Evolutionary conservation across 148 eudicot genomes (phyloP).

Genomic region (Persicaria maculosa): DNA sequence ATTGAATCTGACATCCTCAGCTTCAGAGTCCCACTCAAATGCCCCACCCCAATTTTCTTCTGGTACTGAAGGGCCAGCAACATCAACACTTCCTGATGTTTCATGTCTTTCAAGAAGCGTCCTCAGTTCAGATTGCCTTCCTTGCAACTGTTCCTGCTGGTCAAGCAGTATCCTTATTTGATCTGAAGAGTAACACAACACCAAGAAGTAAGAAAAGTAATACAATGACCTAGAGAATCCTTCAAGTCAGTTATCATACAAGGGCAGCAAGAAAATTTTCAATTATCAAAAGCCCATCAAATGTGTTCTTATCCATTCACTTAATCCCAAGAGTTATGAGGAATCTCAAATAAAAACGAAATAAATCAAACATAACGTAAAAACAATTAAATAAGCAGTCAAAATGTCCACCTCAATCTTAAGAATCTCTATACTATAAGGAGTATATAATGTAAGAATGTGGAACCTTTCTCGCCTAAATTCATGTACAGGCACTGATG

Average conservation of each 20-base stretch:
- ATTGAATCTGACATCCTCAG: slow-evolving; percentile 73
- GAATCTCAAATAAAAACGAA: not conserved
- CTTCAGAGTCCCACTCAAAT: slow-evolving; percentile 87
- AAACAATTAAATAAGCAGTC: not conserved
- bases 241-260: not conserved
- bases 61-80: slow-evolving; percentile 39
- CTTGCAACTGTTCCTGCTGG: slow-evolving; percentile 71
- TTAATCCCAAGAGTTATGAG: not conserved
- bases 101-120: slow-evolving; percentile 57
- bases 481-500: not conserved
- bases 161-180: slow-evolving; percentile 74
- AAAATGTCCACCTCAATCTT: not conserved
- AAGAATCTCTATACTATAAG: not conserved
- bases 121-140: slow-evolving; percentile 75
- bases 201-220: not conserved
- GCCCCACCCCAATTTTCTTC: slow-evolving; percentile 70
- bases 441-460: not conserved
- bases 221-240: not conserved
- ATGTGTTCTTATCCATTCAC: not conserved
- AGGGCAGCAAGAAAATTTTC: not conserved
- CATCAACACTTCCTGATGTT: slow-evolving; percentile 33
- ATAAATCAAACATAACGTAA: not conserved
- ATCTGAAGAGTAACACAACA: slow-evolving; percentile 35
- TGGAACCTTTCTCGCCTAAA: not conserved
- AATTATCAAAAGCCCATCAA: not conserved